Evolutionary conservation across 768 basidiomycete species (phyloP).

Genomic region (Brasilioporus rufonigricans): DNA sequence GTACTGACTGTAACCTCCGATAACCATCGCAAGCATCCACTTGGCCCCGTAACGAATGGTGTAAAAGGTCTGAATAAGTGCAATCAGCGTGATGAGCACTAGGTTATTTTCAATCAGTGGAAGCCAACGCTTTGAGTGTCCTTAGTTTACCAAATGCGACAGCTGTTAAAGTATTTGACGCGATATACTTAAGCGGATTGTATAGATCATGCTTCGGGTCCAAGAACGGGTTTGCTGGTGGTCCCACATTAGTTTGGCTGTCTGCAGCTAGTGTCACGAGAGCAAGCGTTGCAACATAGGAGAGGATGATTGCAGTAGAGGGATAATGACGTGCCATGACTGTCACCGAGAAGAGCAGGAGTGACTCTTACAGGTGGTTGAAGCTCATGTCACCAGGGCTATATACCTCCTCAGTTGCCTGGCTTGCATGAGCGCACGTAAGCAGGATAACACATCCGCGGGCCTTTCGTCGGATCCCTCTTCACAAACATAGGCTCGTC

Average conservation of each 20-base stretch:
- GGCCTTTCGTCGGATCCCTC: not conserved
- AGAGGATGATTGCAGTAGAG: not conserved
- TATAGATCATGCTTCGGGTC: conserved; percentile 52
- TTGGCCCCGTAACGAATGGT: conserved; percentile 46
- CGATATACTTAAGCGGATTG: conserved; percentile 56
- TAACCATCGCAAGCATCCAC: conserved; percentile 60
- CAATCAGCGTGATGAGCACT: conserved; percentile 38
- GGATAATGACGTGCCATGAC: conserved; percentile 2
- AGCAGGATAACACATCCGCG: not conserved
- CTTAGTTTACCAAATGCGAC: conserved; percentile 44
- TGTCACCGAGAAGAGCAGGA: not conserved
- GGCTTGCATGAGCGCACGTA: not conserved
- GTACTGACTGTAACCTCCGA: conserved; percentile 57
- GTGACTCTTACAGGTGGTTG: not conserved
- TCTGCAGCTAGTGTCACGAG: not conserved
- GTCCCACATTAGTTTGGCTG: not conserved
- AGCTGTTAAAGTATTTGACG: conserved; percentile 49
- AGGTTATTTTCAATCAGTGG: not conserved
- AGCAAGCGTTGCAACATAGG: not conserved
- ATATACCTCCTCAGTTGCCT: not conserved
- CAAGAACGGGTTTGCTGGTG: conserved; percentile 10
- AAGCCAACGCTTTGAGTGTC: not conserved
- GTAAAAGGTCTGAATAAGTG: conserved; percentile 42
- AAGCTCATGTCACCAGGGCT: not conserved
- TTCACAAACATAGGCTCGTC: too few relatives aligned